Evolutionary conservation across 352 stramenopile species (phyloP), one percentile per base, ranked within the genome.

Genomic region (Halophytophthora polymorphica): DNA sequence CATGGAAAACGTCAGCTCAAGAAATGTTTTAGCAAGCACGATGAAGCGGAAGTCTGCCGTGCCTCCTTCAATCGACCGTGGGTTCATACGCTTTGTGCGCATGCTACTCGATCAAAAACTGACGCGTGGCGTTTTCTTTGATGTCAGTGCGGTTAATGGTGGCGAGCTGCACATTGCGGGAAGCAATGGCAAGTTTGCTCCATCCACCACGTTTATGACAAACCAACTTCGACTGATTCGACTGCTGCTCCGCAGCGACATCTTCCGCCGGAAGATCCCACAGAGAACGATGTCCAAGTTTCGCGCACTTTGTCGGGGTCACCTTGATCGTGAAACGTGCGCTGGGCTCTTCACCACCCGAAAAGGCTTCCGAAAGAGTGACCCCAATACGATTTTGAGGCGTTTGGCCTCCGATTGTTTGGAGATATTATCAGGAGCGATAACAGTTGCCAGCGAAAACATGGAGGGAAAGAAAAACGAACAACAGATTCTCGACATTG

Each of bases 1-100:
- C 5, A 14, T 14, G 34, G 22, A 34, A 15, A 18, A 21, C 12
- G 25, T 42, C 35, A 40, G 12, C 23, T 21, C 31, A 25, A 37
- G 14, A 50, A 54, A 23, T 31, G 4, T 31, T 8, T 8, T 8
- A 41, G 5, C 25, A 7, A 6, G 22, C 6, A 42, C 18, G 14
- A 25, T 21, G 28, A n/a, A 10, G 18, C 22, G 10, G 28, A 38
- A n/a, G 0, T 13, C 12, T 1, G 13, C 21, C 8, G 37, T 23
- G 2, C 44, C 41, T 12, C 56, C 31, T 8, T 53, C 34, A 40
- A 66, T 84, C 15, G 61, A 75, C 41, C 56, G 62, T 2, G 46
- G 52, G 1, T 64, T 85, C 2, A 43, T 85, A 5, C 44, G 53
- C 25, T 77, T 73, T 33, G 42, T 83, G n/a, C 69, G 66, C 0